Percentiles rank a stretch among this genome's conserved stretches.
Conservation (phyloP, 2,329 filamentous ascomycete genomes). For the Aspergillus candidus region DNA sequence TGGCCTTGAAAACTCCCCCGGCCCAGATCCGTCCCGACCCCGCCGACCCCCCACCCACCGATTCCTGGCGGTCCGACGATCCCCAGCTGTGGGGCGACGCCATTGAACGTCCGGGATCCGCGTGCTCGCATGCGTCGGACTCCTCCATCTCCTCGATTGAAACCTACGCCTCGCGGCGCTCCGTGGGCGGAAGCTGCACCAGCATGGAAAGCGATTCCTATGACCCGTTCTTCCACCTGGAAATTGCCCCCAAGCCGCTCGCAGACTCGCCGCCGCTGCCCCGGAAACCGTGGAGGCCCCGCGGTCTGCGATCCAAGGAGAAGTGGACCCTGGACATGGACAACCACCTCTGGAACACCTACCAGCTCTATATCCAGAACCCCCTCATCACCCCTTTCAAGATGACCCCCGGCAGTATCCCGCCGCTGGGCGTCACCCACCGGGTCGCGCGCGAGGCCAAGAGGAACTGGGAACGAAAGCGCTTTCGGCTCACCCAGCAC, state of each 20-base stretch:
- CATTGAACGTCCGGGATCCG: conserved; percentile 52
- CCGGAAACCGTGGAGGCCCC: conserved; percentile 23
- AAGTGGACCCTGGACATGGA: conserved; percentile 60
- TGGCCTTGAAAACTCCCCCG: conserved; percentile 39
- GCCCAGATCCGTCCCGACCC: conserved; percentile 39
- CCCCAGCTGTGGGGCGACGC: conserved; percentile 33
- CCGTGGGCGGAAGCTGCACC: conserved; percentile 54
- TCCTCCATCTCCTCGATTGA: conserved; percentile 57
- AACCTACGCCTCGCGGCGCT: conserved; percentile 52
- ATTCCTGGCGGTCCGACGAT: conserved; percentile 29
- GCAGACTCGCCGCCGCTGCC: conserved; percentile 35
- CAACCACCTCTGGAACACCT: conserved; percentile 60
- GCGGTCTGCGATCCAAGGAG: conserved; percentile 20
- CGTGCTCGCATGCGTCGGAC: conserved; percentile 55
- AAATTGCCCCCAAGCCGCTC: conserved; percentile 32
- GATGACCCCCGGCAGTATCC: conserved; percentile 57
- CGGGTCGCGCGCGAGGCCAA: conserved; percentile 57
- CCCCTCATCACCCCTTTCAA: conserved; percentile 63
- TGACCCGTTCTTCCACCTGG: conserved; percentile 50
- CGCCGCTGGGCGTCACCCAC: conserved; percentile 59
- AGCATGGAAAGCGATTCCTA: conserved; percentile 55
- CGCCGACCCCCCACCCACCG: conserved; percentile 25
- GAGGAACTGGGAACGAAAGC: conserved; percentile 52
- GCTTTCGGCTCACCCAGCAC: conserved; percentile 24
- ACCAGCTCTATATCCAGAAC: conserved; percentile 60